Evolutionary conservation across 2,329 filamentous ascomycete species (phyloP).

Genomic region (Pleomassaria siparia): DNA sequence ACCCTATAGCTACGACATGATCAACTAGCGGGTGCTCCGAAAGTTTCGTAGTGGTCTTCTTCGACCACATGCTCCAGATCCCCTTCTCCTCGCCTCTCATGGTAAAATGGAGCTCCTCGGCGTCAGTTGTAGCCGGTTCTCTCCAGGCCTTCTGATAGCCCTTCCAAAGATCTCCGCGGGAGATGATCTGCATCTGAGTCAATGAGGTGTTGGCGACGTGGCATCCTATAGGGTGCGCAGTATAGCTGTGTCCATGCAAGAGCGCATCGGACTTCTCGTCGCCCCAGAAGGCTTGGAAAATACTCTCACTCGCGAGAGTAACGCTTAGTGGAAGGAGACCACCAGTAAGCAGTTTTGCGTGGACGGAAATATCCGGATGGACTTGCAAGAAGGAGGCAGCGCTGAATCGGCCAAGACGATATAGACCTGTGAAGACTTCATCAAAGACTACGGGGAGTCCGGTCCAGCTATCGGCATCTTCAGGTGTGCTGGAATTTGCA

Average conservation of each 20-base stretch:
- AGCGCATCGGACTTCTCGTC: conserved; percentile 76
- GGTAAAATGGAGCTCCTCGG: not conserved
- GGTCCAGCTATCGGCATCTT: conserved; percentile 55
- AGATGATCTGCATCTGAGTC: conserved; percentile 50
- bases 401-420: conserved; percentile 73
- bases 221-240: conserved; percentile 79
- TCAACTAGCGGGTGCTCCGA: conserved; percentile 61
- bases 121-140: not conserved
- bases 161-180: conserved; percentile 11
- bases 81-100: not conserved
- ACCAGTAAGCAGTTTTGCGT: conserved; percentile 82
- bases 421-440: conserved; percentile 85
- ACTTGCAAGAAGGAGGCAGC: conserved; percentile 69
- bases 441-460: conserved; percentile 81
- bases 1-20: conserved; percentile 72
- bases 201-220: conserved; percentile 73
- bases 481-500: conserved; percentile 11
- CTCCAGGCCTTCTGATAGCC: conserved; percentile 8
- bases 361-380: conserved; percentile 73
- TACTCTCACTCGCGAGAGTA: conserved; percentile 71
- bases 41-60: conserved; percentile 58
- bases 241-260: conserved; percentile 85
- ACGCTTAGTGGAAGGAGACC: conserved; percentile 76
- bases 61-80: conserved; percentile 73
- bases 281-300: conserved; percentile 72